Conservation (phyloP, 257 asterid species). For the Gentiana macrophylla region DNA sequence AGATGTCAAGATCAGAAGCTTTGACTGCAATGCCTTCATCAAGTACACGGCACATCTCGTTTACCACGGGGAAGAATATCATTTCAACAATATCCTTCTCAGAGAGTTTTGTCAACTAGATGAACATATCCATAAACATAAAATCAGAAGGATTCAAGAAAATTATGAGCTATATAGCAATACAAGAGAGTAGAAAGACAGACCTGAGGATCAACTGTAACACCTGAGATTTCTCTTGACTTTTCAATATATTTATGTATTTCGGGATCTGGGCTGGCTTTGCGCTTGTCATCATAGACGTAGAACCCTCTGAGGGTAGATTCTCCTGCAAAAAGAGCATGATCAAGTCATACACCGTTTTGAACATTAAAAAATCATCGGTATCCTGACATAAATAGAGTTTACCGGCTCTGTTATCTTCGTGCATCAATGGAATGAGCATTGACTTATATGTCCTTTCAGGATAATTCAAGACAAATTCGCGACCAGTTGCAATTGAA, state of each 20-base stretch:
- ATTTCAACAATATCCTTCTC: conserved; percentile 92
- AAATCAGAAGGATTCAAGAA: background rate
- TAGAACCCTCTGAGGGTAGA: conserved; percentile 70
- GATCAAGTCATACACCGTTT: background rate
- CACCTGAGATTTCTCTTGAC: conserved; percentile 75
- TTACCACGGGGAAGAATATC: conserved; percentile 89
- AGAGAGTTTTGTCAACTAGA: conserved; percentile 46
- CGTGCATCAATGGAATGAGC: conserved; percentile 85
- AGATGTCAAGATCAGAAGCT: conserved; percentile 88
- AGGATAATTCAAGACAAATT: conserved; percentile 62
- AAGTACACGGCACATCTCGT: conserved; percentile 92
- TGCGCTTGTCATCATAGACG: conserved; percentile 62
- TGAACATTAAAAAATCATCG: conserved; percentile 1
- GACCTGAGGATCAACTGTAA: conserved; percentile 75
- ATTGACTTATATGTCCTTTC: conserved; percentile 79
- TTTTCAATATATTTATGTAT: conserved; percentile 64
- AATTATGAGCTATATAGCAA: background rate
- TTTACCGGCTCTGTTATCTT: conserved; percentile 81
- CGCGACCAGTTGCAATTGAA: conserved; percentile 78
- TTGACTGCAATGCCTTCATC: conserved; percentile 85
- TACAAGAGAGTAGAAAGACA: conserved; percentile 6
- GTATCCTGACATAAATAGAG: background rate
- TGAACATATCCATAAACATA: background rate
- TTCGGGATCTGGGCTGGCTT: conserved; percentile 90
- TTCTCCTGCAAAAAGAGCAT: conserved; percentile 49